Evolutionary conservation across 495 filamentous ascomycete genomes (phyloP).

Genomic region (Hypoxylon fuscum): DNA sequence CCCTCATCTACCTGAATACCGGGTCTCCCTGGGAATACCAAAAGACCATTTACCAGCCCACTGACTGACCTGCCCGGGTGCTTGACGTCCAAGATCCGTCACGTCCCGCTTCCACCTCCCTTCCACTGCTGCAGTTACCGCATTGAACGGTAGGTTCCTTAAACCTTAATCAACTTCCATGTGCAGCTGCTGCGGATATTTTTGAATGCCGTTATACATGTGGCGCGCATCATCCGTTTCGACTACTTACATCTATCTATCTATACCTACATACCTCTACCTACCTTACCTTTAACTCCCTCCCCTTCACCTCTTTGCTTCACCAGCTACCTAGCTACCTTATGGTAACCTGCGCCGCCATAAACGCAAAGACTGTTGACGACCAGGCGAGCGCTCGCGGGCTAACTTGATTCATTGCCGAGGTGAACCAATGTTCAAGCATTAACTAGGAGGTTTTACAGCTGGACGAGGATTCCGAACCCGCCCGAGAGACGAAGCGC

Average conservation of each 20-base stretch:
- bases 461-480: conserved; percentile 34
- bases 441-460: conserved; percentile 24
- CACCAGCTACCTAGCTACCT: neutral
- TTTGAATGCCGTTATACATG: conserved; percentile 19
- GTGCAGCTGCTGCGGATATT: conserved; percentile 22
- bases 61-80: conserved; percentile 1
- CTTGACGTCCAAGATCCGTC: too few relatives aligned
- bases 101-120: too few relatives aligned
- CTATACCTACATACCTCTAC: too few relatives aligned
- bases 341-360: neutral
- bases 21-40: conserved; percentile 30
- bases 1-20: conserved; percentile 42
- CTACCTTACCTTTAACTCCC: conserved; percentile 2
- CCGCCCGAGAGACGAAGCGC: conserved; percentile 31
- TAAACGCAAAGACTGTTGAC: conserved; percentile 8
- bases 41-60: conserved; percentile 31
- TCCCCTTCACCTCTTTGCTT: neutral
- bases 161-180: conserved; percentile 35
- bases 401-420: conserved; percentile 1
- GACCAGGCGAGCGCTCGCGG: conserved; percentile 14
- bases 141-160: conserved; percentile 23
- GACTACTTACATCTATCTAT: too few relatives aligned
- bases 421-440: conserved; percentile 30
- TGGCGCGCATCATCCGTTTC: conserved; percentile 6
- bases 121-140: neutral